Base-by-base conservation (phyloP, 139 green algal genomes). In the Zygnema circumcarinatum region DNA sequence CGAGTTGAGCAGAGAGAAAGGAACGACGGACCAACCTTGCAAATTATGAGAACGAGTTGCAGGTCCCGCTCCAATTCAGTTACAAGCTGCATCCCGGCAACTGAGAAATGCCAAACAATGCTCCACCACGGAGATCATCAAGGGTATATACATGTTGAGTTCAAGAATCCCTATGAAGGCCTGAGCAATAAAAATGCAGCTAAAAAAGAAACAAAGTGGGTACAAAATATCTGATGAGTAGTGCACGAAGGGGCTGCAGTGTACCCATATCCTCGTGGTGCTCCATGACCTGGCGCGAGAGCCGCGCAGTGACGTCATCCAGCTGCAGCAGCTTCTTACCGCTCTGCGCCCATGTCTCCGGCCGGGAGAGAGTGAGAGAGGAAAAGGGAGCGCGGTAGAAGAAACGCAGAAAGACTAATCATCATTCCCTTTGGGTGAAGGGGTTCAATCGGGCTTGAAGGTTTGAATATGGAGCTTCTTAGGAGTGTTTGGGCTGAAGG, bases 201-300 rank as follows among this genome's bases (percentile, higher is more conserved):
- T 62, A 7, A 62, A 62, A 62, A 7, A 7, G 47, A 62, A 62
- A 62, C 47, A 62, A 7, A 62, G 47, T 7, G 16, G 47, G 47
- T 25, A 62, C 7, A 62, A 16, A 62, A 62, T 62, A 25, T n/a
- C n/a, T n/a, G n/a, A n/a, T n/a, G n/a, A n/a, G n/a, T n/a, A n/a
- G n/a, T n/a, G n/a, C n/a, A n/a, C n/a, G n/a, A n/a, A n/a, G n/a
- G n/a, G n/a, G n/a, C n/a, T n/a, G n/a, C 7, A 76, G 32, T 35
- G 29, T 33, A 87, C 81, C 83, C 83, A 89, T 89, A 41, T 89
- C 81, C n/a, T 89, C 76, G 31, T 89, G 83, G 78, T 89, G 83
- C 2, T 75, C n/a, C 83, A 89, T 89, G 39, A 89, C 84, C n/a
- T 89, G 84, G 32, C 38, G 74, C 1, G 84, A 87, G 21, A 89